Base-by-base conservation (phyloP, 169 alveolate species). In the Babesia bigemina region DNA sequence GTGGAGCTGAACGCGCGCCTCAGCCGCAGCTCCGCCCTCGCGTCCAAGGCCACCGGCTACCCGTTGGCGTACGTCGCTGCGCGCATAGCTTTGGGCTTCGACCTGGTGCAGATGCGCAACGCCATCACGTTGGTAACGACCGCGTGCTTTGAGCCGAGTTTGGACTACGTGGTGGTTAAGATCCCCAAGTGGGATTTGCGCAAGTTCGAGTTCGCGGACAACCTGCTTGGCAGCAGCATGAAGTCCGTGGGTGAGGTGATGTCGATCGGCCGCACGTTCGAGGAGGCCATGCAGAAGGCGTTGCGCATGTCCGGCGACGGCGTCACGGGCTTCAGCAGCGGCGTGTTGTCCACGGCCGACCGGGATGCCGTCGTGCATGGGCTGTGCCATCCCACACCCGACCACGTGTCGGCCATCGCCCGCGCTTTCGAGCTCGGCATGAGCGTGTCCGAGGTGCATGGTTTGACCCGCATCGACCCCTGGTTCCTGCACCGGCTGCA, bases 51-150 rank as follows among this genome's bases (percentile, higher is more conserved):
- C 0, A 92, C 97, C 17, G 97, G 97, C 22, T 94, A 94, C 59
- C 97, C 97, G 0, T 83, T 94, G 47, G 97, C 97, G 2, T 94
- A 94, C 70, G 92, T 94, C 47, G 95, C 97, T 14, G 97, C 97
- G 10, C 93, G 93, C 79, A 76, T 94, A 49, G 96, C 95, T 3
- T 67, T 94, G 48, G 97, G 97, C 8, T 81, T 76, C 61, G 94
- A 90, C 67, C 87, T 91, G 24, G 92, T 88, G 33, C 83, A 74
- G 62, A 65, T 85, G 87, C 70, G 93, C 58, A 93, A 93, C 71
- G 79, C 90, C 19, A 93, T 93, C 60, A 94, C 97, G 12, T 76
- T 77, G 69, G 86, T 83, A 77, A 94, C 97, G 12, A 92, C 97
- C 11, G 97, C 97, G 12, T 94, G 97, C 85, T 94, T 91, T 79